Conservation (phyloP, 495 filamentous ascomycete species). For the Neurospora hispaniola region DNA sequence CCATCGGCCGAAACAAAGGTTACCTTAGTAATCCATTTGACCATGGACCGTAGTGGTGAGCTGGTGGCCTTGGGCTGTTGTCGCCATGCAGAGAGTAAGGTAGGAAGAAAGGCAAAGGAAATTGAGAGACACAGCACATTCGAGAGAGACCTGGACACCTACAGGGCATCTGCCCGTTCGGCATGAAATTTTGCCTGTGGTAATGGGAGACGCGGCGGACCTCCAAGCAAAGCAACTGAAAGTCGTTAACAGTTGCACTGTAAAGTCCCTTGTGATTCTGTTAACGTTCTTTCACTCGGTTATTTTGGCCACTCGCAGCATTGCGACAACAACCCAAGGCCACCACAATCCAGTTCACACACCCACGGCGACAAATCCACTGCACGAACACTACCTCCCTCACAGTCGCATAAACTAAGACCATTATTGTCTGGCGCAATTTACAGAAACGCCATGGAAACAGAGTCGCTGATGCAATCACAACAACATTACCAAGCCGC, state of each 20-base stretch:
- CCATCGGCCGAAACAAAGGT: background rate
- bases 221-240: too few relatives aligned
- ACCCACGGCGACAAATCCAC: background rate
- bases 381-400: background rate
- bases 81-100: too few relatives aligned
- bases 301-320: background rate
- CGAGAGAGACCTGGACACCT: too few relatives aligned
- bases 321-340: too few relatives aligned
- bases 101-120: too few relatives aligned
- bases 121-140: too few relatives aligned
- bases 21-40: background rate
- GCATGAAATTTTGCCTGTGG: too few relatives aligned
- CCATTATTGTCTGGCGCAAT: too few relatives aligned
- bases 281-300: background rate
- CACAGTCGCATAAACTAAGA: too few relatives aligned
- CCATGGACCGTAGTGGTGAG: background rate
- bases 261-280: background rate
- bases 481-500: background rate
- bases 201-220: too few relatives aligned
- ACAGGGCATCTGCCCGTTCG: too few relatives aligned
- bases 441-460: background rate
- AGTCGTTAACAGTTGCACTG: background rate
- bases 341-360: background rate
- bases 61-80: too few relatives aligned
- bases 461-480: background rate